These are phyloP conservation scores for Craterostigma plantagineum DNA, from an alignment of 257 asterid genomes.

Conservation along the genomic window DNA sequence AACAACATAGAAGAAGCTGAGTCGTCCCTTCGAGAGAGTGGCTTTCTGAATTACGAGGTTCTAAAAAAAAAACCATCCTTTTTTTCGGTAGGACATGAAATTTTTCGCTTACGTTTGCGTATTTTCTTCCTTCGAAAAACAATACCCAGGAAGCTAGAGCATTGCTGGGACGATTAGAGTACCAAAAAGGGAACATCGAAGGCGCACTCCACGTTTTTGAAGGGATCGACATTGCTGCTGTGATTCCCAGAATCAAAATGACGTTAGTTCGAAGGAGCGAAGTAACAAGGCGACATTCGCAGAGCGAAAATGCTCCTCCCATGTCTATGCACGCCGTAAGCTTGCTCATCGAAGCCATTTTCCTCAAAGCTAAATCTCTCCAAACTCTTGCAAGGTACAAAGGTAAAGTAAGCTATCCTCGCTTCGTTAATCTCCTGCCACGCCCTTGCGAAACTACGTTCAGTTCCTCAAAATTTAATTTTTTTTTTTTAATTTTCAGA, in stretches of 20 bases:
- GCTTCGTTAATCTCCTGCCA: no score
- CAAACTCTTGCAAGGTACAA: constrained; percentile 63
- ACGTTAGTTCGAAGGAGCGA: constrained; percentile 44
- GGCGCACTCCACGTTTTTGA: constrained; percentile 86
- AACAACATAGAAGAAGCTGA: constrained; percentile 95
- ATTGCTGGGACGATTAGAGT: constrained; percentile 81
- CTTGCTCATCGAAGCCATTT: constrained; percentile 76
- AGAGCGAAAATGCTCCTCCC: constrained; percentile 36
- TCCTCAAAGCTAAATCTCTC: constrained; percentile 74
- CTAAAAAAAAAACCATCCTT: constrained; percentile 11
- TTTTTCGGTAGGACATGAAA: no score
- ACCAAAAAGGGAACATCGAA: constrained; percentile 78
- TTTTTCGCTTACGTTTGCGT: not conserved
- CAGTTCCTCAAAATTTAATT: not conserved
- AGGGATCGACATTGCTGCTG: constrained; percentile 73
- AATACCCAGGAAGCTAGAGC: constrained; percentile 76
- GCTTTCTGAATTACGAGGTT: constrained; percentile 80
- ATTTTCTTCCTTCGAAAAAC: no score
- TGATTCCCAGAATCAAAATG: constrained; percentile 46
- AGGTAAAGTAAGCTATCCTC: no score
- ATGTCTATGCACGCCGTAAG: constrained; percentile 94
- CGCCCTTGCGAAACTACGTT: not conserved
- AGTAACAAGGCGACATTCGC: constrained; percentile 54
- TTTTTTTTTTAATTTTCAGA: constrained; percentile 18
- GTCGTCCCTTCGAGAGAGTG: constrained; percentile 85